These are phyloP conservation scores for Erythrobasidium hasegawianum DNA, from an alignment of 1,284 basidiomycete genomes.

Conservation along the genomic window DNA sequence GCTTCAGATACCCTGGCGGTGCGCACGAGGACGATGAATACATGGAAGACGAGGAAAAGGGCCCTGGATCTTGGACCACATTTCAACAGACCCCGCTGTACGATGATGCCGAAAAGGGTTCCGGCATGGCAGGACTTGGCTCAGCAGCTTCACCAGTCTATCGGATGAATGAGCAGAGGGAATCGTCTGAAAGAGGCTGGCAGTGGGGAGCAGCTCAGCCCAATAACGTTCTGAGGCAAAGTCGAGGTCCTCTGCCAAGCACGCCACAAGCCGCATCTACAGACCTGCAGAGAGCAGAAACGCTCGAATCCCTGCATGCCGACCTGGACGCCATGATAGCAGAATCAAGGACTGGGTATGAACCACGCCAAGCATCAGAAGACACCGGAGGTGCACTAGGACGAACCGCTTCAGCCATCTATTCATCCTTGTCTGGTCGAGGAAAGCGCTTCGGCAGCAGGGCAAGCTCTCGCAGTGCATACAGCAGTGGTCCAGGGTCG, in stretches of 20 bases:
- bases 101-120: conserved; percentile 7
- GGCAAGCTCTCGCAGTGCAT: neutral
- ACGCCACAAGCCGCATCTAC: conserved; percentile 11
- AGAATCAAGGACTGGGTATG: conserved; percentile 19
- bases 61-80: neutral
- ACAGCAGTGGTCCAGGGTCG: conserved; percentile 3
- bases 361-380: neutral
- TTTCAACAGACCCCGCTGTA: conserved; percentile 5
- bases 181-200: neutral
- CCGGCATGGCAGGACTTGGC: conserved; percentile 22
- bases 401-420: conserved; percentile 9
- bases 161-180: neutral
- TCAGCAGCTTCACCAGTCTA: conserved; percentile 1
- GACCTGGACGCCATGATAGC: conserved; percentile 33
- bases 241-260: conserved; percentile 20
- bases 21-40: neutral
- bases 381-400: conserved; percentile 3
- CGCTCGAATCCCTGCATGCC: conserved; percentile 5
- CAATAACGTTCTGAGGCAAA: neutral
- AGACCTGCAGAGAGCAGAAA: neutral
- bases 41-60: neutral
- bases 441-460: conserved; percentile 19
- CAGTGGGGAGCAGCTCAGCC: neutral
- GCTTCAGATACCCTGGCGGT: neutral
- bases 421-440: conserved; percentile 22